Evolutionary conservation across 768 basidiomycete genomes (phyloP), one percentile per base, ranked within the genome.

Genomic region (Auricularia cornea): DNA sequence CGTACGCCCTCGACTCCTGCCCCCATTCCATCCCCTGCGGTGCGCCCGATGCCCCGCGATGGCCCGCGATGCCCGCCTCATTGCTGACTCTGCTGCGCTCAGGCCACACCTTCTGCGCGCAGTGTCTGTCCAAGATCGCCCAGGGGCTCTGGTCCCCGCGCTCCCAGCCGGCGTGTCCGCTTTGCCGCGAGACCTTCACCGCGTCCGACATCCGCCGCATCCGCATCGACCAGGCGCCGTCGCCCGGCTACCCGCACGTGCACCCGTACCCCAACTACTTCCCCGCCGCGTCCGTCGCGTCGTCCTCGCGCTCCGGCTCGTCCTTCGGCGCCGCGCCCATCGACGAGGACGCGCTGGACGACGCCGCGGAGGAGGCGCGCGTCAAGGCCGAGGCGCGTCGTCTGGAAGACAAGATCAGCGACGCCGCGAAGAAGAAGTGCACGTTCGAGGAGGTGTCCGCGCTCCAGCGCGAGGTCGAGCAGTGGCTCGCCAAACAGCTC

Each of bases 361-460:
- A 30, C 11, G 54, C 30, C 8, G 32, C 59, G 26, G 28, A 62
- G 18, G 61, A 62, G 3, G 23, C 44, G 4, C 62, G 62, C 54
- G 56, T 62, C 28, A 51, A 69, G 68, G 75, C 75, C 64, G 84
- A 88, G 65, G 86, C 84, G 63, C 85, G 85, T 41, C 77, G 83
- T 66, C 79, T 92, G 63, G 90, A 92, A 75, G 84, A 85, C 75
- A 90, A 84, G 75, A 89, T 92, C 63, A 85, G 85, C 63, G 83
- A 81, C 69, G 86, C 91, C 68, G 90, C 90, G 35, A 83, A 84
- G 16, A 89, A 89, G 83, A 91, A 89, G 81, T 90, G 88, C 76
- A 90, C 89, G 41, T 90, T 92, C 65, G 90, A 92, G 73, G 90
- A 92, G 77, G 88, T 92, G 60, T 83, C 85, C 60, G 77, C 81